Conservation (phyloP, 1,139 yeast species). For the Nakaseomyces glabratus region DNA sequence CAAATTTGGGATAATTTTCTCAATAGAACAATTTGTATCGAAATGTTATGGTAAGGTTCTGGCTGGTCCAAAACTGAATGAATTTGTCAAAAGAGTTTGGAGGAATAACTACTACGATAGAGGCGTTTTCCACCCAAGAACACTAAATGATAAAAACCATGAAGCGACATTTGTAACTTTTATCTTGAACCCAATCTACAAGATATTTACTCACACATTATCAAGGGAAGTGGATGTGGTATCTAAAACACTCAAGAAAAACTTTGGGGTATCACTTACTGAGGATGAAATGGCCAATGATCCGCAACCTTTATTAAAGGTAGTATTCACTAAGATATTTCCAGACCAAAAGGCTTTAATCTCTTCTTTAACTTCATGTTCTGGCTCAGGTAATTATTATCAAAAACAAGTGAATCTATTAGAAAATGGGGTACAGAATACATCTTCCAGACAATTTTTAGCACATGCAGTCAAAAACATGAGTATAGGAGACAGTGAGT, state of each 20-base stretch:
- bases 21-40: constrained; percentile 54
- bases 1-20: constrained; percentile 52
- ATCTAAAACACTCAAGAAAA: constrained; percentile 36
- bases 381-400: no score
- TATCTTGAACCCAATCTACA: constrained; percentile 72
- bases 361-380: constrained; percentile 35
- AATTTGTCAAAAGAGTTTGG: constrained; percentile 58
- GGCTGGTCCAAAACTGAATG: constrained; percentile 32
- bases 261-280: constrained; percentile 40
- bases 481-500: constrained; percentile 33
- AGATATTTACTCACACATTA: constrained; percentile 54
- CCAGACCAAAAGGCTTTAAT: constrained; percentile 46
- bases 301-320: constrained; percentile 47
- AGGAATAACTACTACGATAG: constrained; percentile 57
- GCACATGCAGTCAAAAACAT: constrained; percentile 45
- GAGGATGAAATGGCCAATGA: constrained; percentile 41
- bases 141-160: constrained; percentile 16
- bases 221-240: constrained; percentile 44
- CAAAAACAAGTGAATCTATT: constrained; percentile 5
- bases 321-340: constrained; percentile 49
- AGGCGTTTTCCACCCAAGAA: constrained; percentile 37
- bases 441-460: not conserved
- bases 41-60: constrained; percentile 36
- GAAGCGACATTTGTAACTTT: constrained; percentile 53
- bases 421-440: not conserved